A percentile compares a stretch with the other conserved stretches of the same genome.
Evolutionary conservation across 1,139 yeast genomes (phyloP).

Genomic region (Yamadazyma triangularis): DNA sequence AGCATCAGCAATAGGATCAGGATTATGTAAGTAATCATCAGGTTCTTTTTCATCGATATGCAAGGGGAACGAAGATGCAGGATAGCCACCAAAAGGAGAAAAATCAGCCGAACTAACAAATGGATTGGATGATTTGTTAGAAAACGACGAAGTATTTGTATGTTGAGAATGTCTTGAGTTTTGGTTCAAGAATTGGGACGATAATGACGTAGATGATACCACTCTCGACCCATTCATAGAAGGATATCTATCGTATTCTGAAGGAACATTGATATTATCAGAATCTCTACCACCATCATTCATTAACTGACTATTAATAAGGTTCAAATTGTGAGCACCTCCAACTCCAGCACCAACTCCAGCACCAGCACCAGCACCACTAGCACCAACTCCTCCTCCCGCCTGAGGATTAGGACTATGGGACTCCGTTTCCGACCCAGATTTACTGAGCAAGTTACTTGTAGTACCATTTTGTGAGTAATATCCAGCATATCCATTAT

Average conservation of each 20-base stretch:
- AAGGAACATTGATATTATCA: constrained; percentile 32
- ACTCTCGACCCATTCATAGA: constrained; percentile 46
- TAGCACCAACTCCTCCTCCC: background rate
- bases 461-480: constrained; percentile 41
- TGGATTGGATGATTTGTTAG: constrained; percentile 16
- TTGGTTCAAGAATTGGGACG: constrained; percentile 19
- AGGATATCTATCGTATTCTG: constrained; percentile 58
- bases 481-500: constrained; percentile 44
- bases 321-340: constrained; percentile 10
- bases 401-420: too few species aligned
- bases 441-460: constrained; percentile 28
- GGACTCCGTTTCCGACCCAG: constrained; percentile 3
- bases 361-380: background rate
- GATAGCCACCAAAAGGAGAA: constrained; percentile 93
- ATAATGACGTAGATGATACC: constrained; percentile 40
- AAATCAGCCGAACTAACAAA: constrained; percentile 28
- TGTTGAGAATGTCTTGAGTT: background rate
- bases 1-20: constrained; percentile 87
- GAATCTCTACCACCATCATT: constrained; percentile 5
- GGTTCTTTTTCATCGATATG: constrained; percentile 86
- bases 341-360: constrained; percentile 15
- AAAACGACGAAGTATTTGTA: constrained; percentile 11
- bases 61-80: constrained; percentile 81
- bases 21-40: constrained; percentile 89
- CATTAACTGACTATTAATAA: constrained; percentile 9